Evolutionary conservation across 805 yeast genomes (phyloP), one percentile per base, ranked within the genome.

Genomic region (Blastobotrys muscicola): DNA sequence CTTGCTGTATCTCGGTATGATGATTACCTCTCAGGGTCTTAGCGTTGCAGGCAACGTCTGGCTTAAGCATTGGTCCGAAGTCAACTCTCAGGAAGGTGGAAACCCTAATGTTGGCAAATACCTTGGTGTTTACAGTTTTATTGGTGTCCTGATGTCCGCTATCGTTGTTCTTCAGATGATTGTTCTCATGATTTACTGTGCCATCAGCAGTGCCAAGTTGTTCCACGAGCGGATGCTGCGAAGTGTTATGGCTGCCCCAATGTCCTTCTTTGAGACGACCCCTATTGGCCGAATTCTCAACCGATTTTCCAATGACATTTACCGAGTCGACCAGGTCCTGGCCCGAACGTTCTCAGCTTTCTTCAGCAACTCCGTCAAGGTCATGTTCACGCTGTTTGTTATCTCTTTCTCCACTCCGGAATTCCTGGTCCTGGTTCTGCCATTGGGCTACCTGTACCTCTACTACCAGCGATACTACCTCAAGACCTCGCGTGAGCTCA

Each of bases 181-280:
- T 37, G 68, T 78, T 46, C 71, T 81, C 58, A 81, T 87, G 85
- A 43, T 52, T 9, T 26, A 33, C n/a, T 51, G 57, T 41, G 56
- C 53, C 15, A 36, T 56, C 14, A 39, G 41, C 16, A 58, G 56
- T 10, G 45, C 57, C 1, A 43, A 38, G 15, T 40, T 29, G 16
- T 68, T 86, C 47, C 97, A 89, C 62, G 75, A 78, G 48, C 63
- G 65, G 13, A 87, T 89, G 96, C 78, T 86, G 3, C 62, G 61
- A 9, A 60, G 75, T 39, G 92, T 89, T 5, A 63, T 89, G 46
- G 71, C 87, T 49, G 90, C 96, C 0, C 97, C 97, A 47, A 89
- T 89, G 96, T 72, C 83, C 32, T 89, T 89, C 58, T 89, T 89
- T 57, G 97, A 89, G 63, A 85, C 95, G 0, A 89, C 96, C 0